phyloP scores from a whole-genome alignment of 257 asterid species.

The Solanum rostratum region DNA sequence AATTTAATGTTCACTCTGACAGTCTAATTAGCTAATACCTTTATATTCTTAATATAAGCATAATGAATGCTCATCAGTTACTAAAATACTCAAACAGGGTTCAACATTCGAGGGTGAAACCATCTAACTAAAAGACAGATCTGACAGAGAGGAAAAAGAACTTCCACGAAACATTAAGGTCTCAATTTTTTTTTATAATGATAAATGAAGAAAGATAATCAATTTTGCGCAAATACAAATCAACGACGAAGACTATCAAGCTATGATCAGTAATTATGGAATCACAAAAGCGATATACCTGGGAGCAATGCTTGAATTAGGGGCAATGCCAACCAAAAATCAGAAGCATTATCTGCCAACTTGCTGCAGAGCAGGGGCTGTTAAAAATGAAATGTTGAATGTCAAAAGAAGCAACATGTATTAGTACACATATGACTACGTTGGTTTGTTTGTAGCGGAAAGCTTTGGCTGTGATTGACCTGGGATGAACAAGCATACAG shows the following conservation, averaged over 20 bases:
- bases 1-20: not conserved
- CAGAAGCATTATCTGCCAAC: slow-evolving; percentile 66
- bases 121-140: not conserved
- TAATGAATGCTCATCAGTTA: not conserved
- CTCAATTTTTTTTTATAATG: not conserved
- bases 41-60: not conserved
- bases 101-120: not conserved
- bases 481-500: slow-evolving; percentile 91
- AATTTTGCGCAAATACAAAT: not conserved
- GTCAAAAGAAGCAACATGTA: not conserved
- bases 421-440: not conserved
- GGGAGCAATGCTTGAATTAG: slow-evolving; percentile 90
- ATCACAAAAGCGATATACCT: slow-evolving; percentile 28
- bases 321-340: slow-evolving; percentile 80
- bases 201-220: not conserved
- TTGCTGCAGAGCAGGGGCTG: slow-evolving; percentile 85
- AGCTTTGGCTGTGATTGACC: slow-evolving; percentile 41
- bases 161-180: not conserved
- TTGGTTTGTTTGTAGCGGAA: not conserved
- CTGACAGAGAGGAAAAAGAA: not conserved
- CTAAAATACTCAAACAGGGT: not conserved
- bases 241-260: not conserved
- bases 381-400: slow-evolving; percentile 8
- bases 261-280: not conserved
- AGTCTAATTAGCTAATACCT: not conserved